Evolutionary conservation across 306 rosid species (phyloP).

Genomic region (Sphenostylis stenocarpa): DNA sequence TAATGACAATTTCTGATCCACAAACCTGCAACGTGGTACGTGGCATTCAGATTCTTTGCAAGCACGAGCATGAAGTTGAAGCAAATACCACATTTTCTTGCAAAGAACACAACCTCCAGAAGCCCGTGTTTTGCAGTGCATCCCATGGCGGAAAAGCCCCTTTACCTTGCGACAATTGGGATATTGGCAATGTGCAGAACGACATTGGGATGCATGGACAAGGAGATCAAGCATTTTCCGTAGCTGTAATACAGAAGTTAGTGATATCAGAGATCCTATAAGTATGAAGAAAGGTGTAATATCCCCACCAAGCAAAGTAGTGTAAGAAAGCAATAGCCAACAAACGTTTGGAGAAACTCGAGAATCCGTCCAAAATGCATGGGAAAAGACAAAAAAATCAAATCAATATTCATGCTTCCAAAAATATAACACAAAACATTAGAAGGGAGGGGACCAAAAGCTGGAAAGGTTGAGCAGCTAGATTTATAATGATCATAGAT

Average conservation of each 20-base stretch:
- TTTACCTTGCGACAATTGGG: conserved; percentile 96
- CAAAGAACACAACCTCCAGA: conserved; percentile 97
- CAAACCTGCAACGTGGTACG: conserved; percentile 98
- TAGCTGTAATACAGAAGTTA: conserved; percentile 60
- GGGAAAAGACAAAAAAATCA: background rate
- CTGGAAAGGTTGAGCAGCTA: background rate
- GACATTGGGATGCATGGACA: conserved; percentile 97
- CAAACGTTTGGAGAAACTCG: background rate
- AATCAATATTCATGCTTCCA: background rate
- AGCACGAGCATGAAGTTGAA: conserved; percentile 98
- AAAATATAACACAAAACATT: background rate
- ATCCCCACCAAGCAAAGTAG: background rate
- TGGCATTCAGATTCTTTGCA: conserved; percentile 95
- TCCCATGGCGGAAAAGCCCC: conserved; percentile 97
- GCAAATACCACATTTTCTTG: conserved; percentile 98
- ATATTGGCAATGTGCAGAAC: conserved; percentile 83
- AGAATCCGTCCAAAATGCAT: background rate
- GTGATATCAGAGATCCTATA: conserved; percentile 15
- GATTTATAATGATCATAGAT: background rate
- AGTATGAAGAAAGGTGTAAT: background rate
- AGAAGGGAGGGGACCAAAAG: background rate
- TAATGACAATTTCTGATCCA: background rate
- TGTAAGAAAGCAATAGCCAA: conserved; percentile 10
- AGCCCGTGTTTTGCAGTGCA: conserved; percentile 86
- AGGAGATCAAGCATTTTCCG: conserved; percentile 95